Percentiles rank a stretch among this genome's conserved stretches.
phyloP scores from a whole-genome alignment of 345 rosid species.

The Cardamine chenopodiifolia region DNA sequence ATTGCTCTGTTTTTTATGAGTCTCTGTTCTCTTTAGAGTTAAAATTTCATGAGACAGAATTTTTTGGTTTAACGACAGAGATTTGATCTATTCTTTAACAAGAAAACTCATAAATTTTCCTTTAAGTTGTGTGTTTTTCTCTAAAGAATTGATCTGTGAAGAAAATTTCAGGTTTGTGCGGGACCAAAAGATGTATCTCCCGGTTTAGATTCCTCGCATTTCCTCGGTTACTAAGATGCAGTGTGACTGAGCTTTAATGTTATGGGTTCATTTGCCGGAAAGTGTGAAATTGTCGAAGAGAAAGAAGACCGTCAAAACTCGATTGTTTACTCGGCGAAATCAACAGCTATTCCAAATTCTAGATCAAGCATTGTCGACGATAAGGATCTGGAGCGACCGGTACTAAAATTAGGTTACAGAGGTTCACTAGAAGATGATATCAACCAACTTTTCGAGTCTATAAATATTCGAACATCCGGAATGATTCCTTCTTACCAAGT shows the following conservation, averaged over 20 bases:
- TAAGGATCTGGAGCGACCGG: slow-evolving; percentile 54
- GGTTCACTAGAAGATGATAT: slow-evolving; percentile 84
- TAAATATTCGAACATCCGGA: slow-evolving; percentile 67
- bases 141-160: background rate
- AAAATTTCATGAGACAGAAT: background rate
- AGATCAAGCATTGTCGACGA: slow-evolving; percentile 47
- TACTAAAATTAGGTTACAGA: slow-evolving; percentile 59
- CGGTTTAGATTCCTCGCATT: slow-evolving; percentile 6
- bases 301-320: slow-evolving; percentile 59
- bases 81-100: background rate
- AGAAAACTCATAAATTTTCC: background rate
- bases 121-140: background rate
- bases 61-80: background rate
- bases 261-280: slow-evolving; percentile 84
- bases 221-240: slow-evolving; percentile 28
- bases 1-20: background rate
- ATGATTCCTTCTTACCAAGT: slow-evolving; percentile 53
- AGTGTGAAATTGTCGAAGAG: slow-evolving; percentile 86
- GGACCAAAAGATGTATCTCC: slow-evolving; percentile 29
- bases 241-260: slow-evolving; percentile 23
- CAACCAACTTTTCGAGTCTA: slow-evolving; percentile 87
- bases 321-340: slow-evolving; percentile 40
- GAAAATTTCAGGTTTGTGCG: slow-evolving; percentile 18
- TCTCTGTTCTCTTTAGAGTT: background rate
- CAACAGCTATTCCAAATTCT: slow-evolving; percentile 47